phyloP scores from a whole-genome alignment of 495 filamentous ascomycete species.

The Xylaria bambusicola region DNA sequence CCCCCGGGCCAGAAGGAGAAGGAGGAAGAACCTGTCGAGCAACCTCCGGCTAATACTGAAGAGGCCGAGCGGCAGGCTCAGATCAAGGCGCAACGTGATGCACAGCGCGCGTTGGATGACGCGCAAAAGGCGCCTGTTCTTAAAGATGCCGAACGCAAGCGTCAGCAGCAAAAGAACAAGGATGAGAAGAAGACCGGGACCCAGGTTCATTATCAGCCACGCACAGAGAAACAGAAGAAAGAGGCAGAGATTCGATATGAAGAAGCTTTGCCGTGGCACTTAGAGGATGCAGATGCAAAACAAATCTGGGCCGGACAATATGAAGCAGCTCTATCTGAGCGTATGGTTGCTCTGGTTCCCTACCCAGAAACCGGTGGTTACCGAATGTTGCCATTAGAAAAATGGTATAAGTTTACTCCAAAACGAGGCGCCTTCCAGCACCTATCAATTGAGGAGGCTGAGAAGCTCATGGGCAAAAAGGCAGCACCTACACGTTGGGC shows the following conservation, averaged over 20 bases:
- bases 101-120: conserved; percentile 76
- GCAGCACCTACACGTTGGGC: conserved; percentile 75
- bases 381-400: conserved; percentile 86
- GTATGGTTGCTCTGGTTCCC: conserved; percentile 70
- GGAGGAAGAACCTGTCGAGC: conserved; percentile 56
- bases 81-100: conserved; percentile 74
- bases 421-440: conserved; percentile 77
- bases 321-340: conserved; percentile 78
- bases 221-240: conserved; percentile 74
- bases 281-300: conserved; percentile 94
- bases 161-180: conserved; percentile 68
- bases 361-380: conserved; percentile 59
- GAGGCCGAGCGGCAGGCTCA: conserved; percentile 65
- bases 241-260: conserved; percentile 83
- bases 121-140: conserved; percentile 81
- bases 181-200: conserved; percentile 73
- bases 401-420: conserved; percentile 89
- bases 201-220: conserved; percentile 49
- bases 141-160: conserved; percentile 52
- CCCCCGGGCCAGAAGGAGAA: conserved; percentile 55
- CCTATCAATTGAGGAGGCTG: conserved; percentile 80
- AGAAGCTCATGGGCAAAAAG: conserved; percentile 74
- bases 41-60: conserved; percentile 57
- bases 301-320: conserved; percentile 92
- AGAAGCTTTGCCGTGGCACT: conserved; percentile 91